Evolutionary conservation across 331 rosid genomes (phyloP), one percentile per base, ranked within the genome.

Genomic region (Telfairia occidentalis): DNA sequence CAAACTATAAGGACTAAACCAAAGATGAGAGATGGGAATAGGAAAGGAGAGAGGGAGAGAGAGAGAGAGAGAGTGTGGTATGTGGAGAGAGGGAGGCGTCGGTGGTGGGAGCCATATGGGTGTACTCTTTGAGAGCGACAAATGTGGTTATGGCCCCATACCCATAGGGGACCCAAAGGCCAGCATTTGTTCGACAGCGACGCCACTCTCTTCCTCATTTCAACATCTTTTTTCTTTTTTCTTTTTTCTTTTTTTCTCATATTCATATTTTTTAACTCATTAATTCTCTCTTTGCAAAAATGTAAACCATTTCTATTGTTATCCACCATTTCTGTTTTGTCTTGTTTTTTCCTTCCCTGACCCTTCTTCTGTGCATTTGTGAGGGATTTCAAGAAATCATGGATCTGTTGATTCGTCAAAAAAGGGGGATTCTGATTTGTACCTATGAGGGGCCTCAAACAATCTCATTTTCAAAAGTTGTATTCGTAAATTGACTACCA

Each of bases 81-180:
- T 13, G 67, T 28, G 75, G 74, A 23, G 75, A 48, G 52, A 46
- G 35, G 13, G 15, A 50, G 32, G 42, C 30, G 81, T 76, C 69
- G 80, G 75, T 80, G 29, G 66, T 46, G 76, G 74, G 76, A 61
- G 53, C 78, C 78, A 53, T 26, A n/a, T 23, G 70, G 69, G 18
- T 71, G 74, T 71, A 76, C 30, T 40, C 63, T 71, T 45, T 30
- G 60, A 71, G 76, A 49, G 76, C 58, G 76, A 71, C 60, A 3
- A 38, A n/a, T 71, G 60, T 48, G 45, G 42, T 19, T 35, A 29
- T 29, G 60, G 60, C 16, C 54, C n/a, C 42, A 16, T 13, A 13
- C 69, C 9, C 66, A 0, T 30, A 16, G 23, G 42, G 72, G 71
- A 64, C 72, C 72, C 57, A 23, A 26, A 63, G 16, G 40, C 75